Percentiles rank a stretch among this genome's conserved stretches.
phyloP scores from a whole-genome alignment of 192 early-diverging fungal species.

The Coemansia sp. region DNA sequence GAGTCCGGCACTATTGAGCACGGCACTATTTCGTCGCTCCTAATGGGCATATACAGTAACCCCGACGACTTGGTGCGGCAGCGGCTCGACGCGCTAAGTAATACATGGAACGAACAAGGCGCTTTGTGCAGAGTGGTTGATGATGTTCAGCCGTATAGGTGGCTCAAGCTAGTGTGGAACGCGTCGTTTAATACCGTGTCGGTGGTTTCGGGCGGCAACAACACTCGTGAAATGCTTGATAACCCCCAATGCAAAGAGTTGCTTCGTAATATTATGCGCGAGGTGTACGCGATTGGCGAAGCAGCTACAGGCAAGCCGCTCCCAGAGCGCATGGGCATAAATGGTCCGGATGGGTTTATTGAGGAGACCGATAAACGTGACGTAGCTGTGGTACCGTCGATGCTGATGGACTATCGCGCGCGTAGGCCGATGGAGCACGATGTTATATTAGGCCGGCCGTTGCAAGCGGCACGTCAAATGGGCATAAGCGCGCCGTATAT shows the following conservation, averaged over 20 bases:
- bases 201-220: constrained; percentile 57
- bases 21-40: constrained; percentile 38
- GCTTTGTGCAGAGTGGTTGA: constrained; percentile 42
- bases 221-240: constrained; percentile 57
- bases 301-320: constrained; percentile 42
- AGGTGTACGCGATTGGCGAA: constrained; percentile 57
- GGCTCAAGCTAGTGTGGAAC: constrained; percentile 77
- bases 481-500: constrained; percentile 49
- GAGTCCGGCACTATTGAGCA: constrained; percentile 55
- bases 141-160: constrained; percentile 62
- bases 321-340: constrained; percentile 16
- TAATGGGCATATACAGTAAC: constrained; percentile 34
- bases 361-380: constrained; percentile 16
- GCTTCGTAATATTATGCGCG: constrained; percentile 52
- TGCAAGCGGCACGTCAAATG: constrained; percentile 40
- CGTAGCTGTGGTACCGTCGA: constrained; percentile 52
- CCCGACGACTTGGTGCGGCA: constrained; percentile 24
- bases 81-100: constrained; percentile 12
- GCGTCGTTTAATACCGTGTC: constrained; percentile 66
- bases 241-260: constrained; percentile 48
- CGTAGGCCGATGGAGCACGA: constrained; percentile 57
- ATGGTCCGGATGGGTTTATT: constrained; percentile 38
- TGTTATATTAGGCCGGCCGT: constrained; percentile 55
- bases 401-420: constrained; percentile 59
- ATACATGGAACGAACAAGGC: constrained; percentile 43